Evolutionary conservation across 2,329 filamentous ascomycete genomes (phyloP).

Genomic region (Aspergillus udagawae): DNA sequence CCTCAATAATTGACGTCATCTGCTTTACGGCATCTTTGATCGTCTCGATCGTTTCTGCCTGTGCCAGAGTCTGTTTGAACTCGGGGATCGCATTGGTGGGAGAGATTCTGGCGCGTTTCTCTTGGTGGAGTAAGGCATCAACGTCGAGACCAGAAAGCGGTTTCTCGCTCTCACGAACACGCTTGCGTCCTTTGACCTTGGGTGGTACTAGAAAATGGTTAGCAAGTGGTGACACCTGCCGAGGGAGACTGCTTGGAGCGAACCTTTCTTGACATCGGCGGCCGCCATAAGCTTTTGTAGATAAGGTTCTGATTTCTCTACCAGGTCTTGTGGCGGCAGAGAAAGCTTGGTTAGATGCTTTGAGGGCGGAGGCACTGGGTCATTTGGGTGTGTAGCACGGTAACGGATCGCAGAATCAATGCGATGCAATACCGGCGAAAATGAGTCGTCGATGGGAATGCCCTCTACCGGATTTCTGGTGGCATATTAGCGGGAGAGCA

Average conservation of each 20-base stretch:
- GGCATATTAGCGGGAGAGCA: slow-evolving; percentile 5
- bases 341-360: slow-evolving; percentile 69
- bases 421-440: slow-evolving; percentile 80
- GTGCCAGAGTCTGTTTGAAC: slow-evolving; percentile 74
- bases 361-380: slow-evolving; percentile 58
- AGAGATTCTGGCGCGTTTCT: slow-evolving; percentile 53
- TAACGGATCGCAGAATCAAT: slow-evolving; percentile 81
- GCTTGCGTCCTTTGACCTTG: slow-evolving; percentile 70
- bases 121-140: slow-evolving; percentile 67
- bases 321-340: slow-evolving; percentile 63
- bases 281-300: slow-evolving; percentile 63
- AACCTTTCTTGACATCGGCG: slow-evolving; percentile 80
- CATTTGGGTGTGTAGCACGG: slow-evolving; percentile 70
- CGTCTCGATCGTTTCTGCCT: slow-evolving; percentile 56
- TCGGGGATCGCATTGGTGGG: slow-evolving; percentile 78
- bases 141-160: slow-evolving; percentile 89
- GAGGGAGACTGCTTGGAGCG: slow-evolving; percentile 1
- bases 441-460: slow-evolving; percentile 74
- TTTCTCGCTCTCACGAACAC: slow-evolving; percentile 64
- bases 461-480: slow-evolving; percentile 59
- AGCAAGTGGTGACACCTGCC: slow-evolving; percentile 10
- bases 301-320: slow-evolving; percentile 53
- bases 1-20: slow-evolving; percentile 67
- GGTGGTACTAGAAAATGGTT: slow-evolving; percentile 62
- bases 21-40: slow-evolving; percentile 68